phyloP scores from a whole-genome alignment of 768 basidiomycete species.

The Mycena latifolia region DNA sequence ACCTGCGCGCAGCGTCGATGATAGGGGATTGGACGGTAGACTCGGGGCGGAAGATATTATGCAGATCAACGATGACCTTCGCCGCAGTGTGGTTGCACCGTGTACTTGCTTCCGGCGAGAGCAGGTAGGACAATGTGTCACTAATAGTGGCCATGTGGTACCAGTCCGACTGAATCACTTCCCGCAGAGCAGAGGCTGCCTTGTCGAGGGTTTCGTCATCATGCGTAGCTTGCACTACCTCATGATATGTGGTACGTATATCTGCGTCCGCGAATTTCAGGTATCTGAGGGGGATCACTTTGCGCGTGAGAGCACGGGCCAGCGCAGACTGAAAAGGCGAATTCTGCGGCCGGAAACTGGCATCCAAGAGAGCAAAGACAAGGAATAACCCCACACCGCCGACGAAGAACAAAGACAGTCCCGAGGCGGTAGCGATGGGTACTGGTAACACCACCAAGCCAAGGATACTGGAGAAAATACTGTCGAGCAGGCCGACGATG shows the following conservation, averaged over 20 bases:
- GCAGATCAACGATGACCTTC: background rate
- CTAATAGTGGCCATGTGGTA: too few relatives aligned
- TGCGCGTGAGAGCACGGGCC: background rate
- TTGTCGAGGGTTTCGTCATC: conserved; percentile 23
- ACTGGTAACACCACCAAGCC: background rate
- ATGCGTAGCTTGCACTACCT: too few relatives aligned
- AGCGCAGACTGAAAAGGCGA: background rate
- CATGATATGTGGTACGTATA: conserved; percentile 12
- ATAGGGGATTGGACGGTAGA: background rate
- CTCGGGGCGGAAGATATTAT: background rate
- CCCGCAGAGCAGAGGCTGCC: conserved; percentile 28
- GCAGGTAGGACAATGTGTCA: background rate
- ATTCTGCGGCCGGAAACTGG: background rate
- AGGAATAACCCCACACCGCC: background rate
- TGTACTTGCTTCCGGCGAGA: background rate
- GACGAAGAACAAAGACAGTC: background rate
- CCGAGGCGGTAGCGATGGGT: background rate
- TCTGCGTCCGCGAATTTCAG: too few relatives aligned
- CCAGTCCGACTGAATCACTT: background rate
- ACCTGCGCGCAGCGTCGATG: background rate
- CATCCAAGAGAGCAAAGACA: background rate
- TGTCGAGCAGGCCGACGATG: conserved; percentile 23
- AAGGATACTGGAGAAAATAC: conserved; percentile 19
- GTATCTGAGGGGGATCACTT: too few relatives aligned
- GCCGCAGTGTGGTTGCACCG: background rate